Conservation (phyloP, 352 stramenopile genomes). For the Phytophthora boehmeriae region DNA sequence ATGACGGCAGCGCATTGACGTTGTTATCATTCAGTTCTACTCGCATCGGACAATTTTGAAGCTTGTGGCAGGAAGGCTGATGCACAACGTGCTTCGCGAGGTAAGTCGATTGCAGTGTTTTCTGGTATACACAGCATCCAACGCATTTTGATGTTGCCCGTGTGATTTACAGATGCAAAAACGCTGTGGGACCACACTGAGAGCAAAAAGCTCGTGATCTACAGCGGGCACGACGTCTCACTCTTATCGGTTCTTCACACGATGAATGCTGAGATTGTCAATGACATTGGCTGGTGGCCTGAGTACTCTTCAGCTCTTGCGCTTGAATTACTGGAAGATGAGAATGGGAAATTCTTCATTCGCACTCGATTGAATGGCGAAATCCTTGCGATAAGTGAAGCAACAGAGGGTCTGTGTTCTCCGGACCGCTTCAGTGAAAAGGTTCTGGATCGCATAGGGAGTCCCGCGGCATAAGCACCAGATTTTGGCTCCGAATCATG, state of each 20-base stretch:
- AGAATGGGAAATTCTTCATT: constrained; percentile 58
- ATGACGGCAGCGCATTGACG: too few relatives aligned
- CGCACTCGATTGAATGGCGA: constrained; percentile 58
- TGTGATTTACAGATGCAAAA: constrained; percentile 48
- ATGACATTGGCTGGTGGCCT: constrained; percentile 69
- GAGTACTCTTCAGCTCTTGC: constrained; percentile 71
- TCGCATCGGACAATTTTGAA: constrained; percentile 67
- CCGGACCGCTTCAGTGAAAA: constrained; percentile 50
- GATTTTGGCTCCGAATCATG: too few relatives aligned
- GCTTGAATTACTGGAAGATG: constrained; percentile 75
- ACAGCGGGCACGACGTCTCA: constrained; percentile 85
- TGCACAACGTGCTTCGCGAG: constrained; percentile 65
- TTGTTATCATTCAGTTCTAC: constrained; percentile 85
- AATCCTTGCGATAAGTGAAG: constrained; percentile 33
- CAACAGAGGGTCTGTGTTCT: constrained; percentile 24
- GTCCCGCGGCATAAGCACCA: constrained; percentile 23
- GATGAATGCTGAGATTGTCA: constrained; percentile 47
- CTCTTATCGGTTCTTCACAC: constrained; percentile 79
- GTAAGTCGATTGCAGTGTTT: too few relatives aligned
- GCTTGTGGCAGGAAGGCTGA: constrained; percentile 64
- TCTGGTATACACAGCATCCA: not conserved
- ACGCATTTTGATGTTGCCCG: not conserved
- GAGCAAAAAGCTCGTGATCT: constrained; percentile 69
- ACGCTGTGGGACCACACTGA: constrained; percentile 32
- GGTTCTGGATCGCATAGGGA: constrained; percentile 49